phyloP scores from a whole-genome alignment of 257 asterid genomes.

The Petrea volubilis region DNA sequence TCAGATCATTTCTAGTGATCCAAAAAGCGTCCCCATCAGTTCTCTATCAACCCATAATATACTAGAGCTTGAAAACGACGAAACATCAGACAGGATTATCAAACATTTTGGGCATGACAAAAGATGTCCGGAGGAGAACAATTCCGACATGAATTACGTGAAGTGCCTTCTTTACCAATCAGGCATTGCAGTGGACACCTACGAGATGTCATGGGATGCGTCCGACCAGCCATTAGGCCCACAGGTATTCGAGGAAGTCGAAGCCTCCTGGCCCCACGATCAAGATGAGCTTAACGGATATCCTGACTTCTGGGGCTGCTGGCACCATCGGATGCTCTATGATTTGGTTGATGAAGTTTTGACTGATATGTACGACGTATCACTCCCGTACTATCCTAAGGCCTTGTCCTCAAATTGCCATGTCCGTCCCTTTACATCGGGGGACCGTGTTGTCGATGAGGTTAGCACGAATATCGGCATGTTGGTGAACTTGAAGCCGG shows the following conservation, averaged over 20 bases:
- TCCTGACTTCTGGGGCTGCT: conserved; percentile 42
- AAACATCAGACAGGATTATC: conserved; percentile 7
- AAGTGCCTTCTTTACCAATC: conserved; percentile 63
- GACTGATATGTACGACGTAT: conserved; percentile 40
- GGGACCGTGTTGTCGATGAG: conserved; percentile 45
- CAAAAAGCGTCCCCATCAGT: conserved; percentile 5
- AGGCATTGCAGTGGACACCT: conserved; percentile 42
- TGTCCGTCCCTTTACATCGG: conserved; percentile 46
- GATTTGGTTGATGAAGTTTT: conserved; percentile 67
- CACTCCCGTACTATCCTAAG: conserved; percentile 62
- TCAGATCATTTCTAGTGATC: conserved; percentile 15
- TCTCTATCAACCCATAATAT: too few species aligned
- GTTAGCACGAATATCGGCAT: conserved; percentile 32
- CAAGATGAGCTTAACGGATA: conserved; percentile 24
- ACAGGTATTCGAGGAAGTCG: conserved; percentile 48
- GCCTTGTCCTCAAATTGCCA: conserved; percentile 55
- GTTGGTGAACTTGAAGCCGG: conserved; percentile 35
- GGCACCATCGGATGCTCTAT: conserved; percentile 72
- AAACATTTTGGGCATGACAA: background rate
- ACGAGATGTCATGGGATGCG: conserved; percentile 47
- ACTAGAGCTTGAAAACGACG: background rate
- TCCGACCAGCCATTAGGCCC: conserved; percentile 53
- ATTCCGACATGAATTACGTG: conserved; percentile 49
- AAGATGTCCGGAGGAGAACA: conserved; percentile 15
- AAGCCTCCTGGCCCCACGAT: conserved; percentile 60